Base-by-base conservation (phyloP, 768 basidiomycete genomes). In the Psilocybe subaeruginosa region DNA sequence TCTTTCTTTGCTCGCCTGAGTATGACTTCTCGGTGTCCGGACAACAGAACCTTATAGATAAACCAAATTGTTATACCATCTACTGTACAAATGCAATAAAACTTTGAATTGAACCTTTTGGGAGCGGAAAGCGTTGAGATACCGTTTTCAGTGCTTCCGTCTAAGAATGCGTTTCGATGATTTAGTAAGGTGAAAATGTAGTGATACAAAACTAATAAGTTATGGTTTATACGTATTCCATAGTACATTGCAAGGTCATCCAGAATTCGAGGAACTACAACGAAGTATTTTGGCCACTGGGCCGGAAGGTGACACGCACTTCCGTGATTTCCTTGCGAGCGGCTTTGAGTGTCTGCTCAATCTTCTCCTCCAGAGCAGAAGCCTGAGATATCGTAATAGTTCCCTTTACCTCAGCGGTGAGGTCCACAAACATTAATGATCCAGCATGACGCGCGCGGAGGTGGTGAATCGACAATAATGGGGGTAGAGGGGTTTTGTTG, bases 391-490 rank as follows among this genome's bases (percentile, higher is more conserved):
- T 83, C 5, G 85, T 87, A 69, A 88, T 74, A 6, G 71, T 68
- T 6, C 77, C 74, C 14, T 89, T 83, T 0, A 99, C 91, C 35
- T 86, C 82, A 31, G 89, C 91, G 4, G 83, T 85, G 54, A 98
- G 77, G 74, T 98, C 93, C 6, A 98, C 89, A 58, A 87, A 89
- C 62, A 96, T 85, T 62, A 90, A 74, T 8, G 95, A 93, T 31
- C 95, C 91, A 8, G 90, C 85, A 33, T 90, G 86, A 66, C 88
- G 87, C 43, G 92, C 91, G 43, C 91, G 87, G 59, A 95, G 69
- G 59, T 85, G 41, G 66, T 65, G 41, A 64, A 69, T 58, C 9
- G 72, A 62, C 33, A 68, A 17, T 19, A 66, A 46, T 19, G 65
- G 52, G 27, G 69, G 69, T 19, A 57, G 50, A 14, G 62, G 37